Base-by-base conservation (phyloP, 148 eudicot species). In the Fallopia convolvulus region DNA sequence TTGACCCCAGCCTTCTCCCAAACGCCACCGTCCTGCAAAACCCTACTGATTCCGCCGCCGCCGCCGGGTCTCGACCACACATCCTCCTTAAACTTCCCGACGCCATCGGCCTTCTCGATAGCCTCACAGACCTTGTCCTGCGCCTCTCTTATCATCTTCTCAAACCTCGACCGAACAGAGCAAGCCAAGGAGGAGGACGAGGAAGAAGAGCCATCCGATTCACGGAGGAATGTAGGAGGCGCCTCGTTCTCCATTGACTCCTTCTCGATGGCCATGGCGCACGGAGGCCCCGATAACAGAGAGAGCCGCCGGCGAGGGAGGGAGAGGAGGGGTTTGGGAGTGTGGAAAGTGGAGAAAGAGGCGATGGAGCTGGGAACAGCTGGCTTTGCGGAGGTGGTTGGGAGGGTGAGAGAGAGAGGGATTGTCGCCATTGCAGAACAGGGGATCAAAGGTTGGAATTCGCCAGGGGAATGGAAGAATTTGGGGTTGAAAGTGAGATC, bases 11-110 rank as follows among this genome's bases (percentile, higher is more conserved):
- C 97, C 77, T 94, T 94, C 60, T 92, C 96, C 87, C 90, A 92
- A 71, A 92, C 89, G 18, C 79, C 84, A 0, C 96, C 99, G 68
- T 92, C 90, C 81, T 94, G 97, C 85, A 92, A 83, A n/a, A 92
- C 97, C 85, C 99, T 89, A 75, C 97, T 92, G 21, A 94, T 92
- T 10, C 99, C 99, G 3, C 99, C 99, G 36, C 99, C 99, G 0
- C 99, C 99, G 0, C 97, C 99, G 0, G 96, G 90, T 72, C 98
- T 80, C 8, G 96, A 88, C 98, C 98, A 94, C 36, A 86, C 93
- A 39, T 92, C 98, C 77, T 94, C 98, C 83, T 85, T 89, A 76
- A 94, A 94, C 83, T 84, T 88, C 2, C 81, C 93, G 0, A 93
- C 97, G 0, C 93, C 89, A 56, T 90, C 97, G 1, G 84, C 93